Evolutionary conservation across 805 yeast genomes (phyloP).

Genomic region (Ogataea chonburiensis): DNA sequence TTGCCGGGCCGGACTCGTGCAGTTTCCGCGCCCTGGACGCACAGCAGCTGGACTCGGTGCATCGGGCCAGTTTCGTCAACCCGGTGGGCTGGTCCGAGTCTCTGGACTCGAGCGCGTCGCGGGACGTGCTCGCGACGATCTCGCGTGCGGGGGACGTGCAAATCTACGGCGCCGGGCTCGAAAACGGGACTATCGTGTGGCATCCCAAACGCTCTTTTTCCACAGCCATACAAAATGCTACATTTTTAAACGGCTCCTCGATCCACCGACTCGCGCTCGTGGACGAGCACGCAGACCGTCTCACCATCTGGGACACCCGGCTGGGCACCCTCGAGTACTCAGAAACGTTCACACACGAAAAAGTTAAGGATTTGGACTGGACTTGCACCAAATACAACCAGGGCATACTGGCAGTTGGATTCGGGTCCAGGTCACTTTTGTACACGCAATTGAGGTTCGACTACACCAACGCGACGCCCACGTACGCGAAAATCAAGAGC

Average conservation of each 20-base stretch:
- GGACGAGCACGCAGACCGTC: constrained; percentile 46
- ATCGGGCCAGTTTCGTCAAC: constrained; percentile 51
- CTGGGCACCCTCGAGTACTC: constrained; percentile 66
- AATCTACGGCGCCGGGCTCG: constrained; percentile 45
- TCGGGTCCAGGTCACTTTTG: constrained; percentile 56
- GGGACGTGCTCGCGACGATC: constrained; percentile 58
- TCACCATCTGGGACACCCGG: constrained; percentile 79
- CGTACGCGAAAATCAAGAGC: constrained; percentile 72
- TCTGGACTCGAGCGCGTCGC: constrained; percentile 25
- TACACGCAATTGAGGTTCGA: constrained; percentile 86
- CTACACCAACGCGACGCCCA: constrained; percentile 76
- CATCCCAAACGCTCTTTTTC: constrained; percentile 44
- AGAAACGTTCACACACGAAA: constrained; percentile 38
- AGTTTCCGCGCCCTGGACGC: constrained; percentile 26
- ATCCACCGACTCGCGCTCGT: constrained; percentile 74
- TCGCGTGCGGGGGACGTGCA: constrained; percentile 49
- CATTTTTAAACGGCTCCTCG: constrained; percentile 69
- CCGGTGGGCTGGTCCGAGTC: constrained; percentile 57
- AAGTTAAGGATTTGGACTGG: constrained; percentile 82
- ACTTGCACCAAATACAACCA: constrained; percentile 64
- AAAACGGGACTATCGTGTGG: constrained; percentile 46
- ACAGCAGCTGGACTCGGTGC: constrained; percentile 33
- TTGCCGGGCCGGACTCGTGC: constrained; percentile 23
- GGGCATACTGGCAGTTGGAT: constrained; percentile 80
- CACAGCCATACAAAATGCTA: constrained; percentile 55